Evolutionary conservation across 169 alveolate genomes (phyloP), one percentile per base, ranked within the genome.

Genomic region (Plasmodium cynomolgi): DNA sequence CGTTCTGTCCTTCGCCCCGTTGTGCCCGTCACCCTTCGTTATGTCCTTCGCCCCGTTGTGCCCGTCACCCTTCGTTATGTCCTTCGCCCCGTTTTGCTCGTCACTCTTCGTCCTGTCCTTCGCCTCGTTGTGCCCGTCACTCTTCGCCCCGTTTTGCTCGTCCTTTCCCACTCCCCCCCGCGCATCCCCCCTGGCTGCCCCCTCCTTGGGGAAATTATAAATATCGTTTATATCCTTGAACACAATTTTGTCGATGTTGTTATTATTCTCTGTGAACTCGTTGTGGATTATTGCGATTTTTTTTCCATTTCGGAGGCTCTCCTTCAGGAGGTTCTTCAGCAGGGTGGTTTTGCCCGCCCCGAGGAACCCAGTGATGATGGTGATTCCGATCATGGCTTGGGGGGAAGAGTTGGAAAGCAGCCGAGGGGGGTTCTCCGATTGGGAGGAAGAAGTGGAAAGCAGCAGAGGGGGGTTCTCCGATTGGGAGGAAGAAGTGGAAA

Each of bases 301-400:
- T 82, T 81, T 81, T 31, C 83, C 79, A 34, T 82, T 91, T 31
- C 62, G 56, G 44, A 82, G 23, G 26, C 95, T 82, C 26, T 91
- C 85, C 23, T 82, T 81, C 17, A 91, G 80, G 33, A 91, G 79
- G 62, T 91, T 91, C 77, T 91, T 91, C 13, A 91, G 92, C 33
- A 91, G 79, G 13, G 95, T 91, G 23, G 95, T 91, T 81, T 91
- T 91, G 5, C 95, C 95, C 15, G 95, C 47, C 23, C 95, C 95
- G 34, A 91, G 68, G 47, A 91, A 91, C 3, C 95, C 95, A 6
- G 95, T 91, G 39, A 91, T 91, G 34, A 91, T 91, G 23, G 95
- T 91, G 7, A 91, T 82, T 41, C 95, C 95, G 44, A 91, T 82
- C 95, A 91, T 91, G 26, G 54, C 11, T 81, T 9, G 71, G 17